Percentiles rank a stretch among this genome's conserved stretches.
Evolutionary conservation across 192 early-diverging fungal genomes (phyloP).

Genomic region (Spizellomyces punctatus): DNA sequence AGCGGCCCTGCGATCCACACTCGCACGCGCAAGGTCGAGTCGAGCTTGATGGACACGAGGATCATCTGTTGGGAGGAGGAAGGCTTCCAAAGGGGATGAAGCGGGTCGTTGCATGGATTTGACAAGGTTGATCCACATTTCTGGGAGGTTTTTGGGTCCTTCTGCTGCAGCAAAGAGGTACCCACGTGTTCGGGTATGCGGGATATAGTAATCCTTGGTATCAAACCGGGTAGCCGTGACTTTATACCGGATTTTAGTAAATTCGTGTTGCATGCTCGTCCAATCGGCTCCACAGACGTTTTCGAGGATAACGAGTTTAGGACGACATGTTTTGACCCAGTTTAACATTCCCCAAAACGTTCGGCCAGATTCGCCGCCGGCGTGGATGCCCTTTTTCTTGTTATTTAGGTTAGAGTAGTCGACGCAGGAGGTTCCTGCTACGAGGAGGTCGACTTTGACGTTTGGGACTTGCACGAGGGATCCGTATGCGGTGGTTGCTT

Average conservation of each 20-base stretch:
- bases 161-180: constrained; percentile 41
- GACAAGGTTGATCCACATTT: constrained; percentile 36
- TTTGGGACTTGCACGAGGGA: constrained; percentile 40
- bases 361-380: constrained; percentile 46
- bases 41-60: constrained; percentile 44
- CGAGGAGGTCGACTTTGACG: constrained; percentile 40
- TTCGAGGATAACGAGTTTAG: constrained; percentile 47
- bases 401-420: constrained; percentile 54
- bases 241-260: constrained; percentile 35
- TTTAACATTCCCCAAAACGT: constrained; percentile 50
- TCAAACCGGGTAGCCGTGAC: constrained; percentile 32
- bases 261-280: constrained; percentile 28
- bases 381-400: constrained; percentile 42
- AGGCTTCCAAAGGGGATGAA: constrained; percentile 47
- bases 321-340: constrained; percentile 44
- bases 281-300: constrained; percentile 48
- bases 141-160: constrained; percentile 6
- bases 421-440: constrained; percentile 55
- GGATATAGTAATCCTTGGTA: constrained; percentile 53
- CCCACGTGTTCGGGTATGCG: constrained; percentile 49
- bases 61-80: constrained; percentile 45
- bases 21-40: constrained; percentile 22
- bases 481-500: constrained; percentile 49
- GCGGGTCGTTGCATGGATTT: constrained; percentile 30
- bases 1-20: constrained; percentile 1